Conservation (phyloP, 2,329 filamentous ascomycete species). For the Alternaria panax region DNA sequence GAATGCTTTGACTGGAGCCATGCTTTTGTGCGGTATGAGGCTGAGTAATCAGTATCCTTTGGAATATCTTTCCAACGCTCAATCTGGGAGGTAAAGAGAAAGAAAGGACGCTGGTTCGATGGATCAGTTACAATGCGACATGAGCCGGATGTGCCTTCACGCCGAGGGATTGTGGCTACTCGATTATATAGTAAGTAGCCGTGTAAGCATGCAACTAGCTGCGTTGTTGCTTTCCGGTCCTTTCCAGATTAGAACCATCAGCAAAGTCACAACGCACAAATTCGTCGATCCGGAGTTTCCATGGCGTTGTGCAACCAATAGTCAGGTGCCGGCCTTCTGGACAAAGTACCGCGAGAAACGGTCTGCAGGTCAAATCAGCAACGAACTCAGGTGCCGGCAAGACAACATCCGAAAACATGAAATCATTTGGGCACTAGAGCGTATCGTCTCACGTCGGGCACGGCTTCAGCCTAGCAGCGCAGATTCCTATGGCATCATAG, state of each 20-base stretch:
- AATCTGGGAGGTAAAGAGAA: neutral
- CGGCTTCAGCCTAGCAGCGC: neutral
- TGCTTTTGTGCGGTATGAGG: neutral
- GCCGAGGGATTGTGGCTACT: neutral
- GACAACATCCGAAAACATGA: conserved; percentile 4
- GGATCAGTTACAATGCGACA: neutral
- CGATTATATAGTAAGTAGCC: neutral
- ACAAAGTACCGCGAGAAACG: neutral
- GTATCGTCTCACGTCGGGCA: neutral
- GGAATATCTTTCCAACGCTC: neutral
- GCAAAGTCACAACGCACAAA: neutral
- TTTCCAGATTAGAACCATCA: conserved; percentile 4
- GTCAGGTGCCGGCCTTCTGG: neutral
- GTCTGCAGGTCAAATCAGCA: neutral
- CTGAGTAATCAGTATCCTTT: neutral
- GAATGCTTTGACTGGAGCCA: conserved; percentile 22
- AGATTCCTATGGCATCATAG: conserved; percentile 1
- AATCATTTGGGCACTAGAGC: neutral
- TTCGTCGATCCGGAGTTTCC: neutral
- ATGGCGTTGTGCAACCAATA: conserved; percentile 19
- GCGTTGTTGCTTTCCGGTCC: conserved; percentile 1
- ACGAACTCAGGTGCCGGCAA: neutral
- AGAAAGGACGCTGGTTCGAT: neutral
- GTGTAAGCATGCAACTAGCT: conserved; percentile 1
- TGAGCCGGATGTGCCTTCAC: neutral